phyloP scores from a whole-genome alignment of 768 basidiomycete species.

The Dictyophora rubrovolvata region DNA sequence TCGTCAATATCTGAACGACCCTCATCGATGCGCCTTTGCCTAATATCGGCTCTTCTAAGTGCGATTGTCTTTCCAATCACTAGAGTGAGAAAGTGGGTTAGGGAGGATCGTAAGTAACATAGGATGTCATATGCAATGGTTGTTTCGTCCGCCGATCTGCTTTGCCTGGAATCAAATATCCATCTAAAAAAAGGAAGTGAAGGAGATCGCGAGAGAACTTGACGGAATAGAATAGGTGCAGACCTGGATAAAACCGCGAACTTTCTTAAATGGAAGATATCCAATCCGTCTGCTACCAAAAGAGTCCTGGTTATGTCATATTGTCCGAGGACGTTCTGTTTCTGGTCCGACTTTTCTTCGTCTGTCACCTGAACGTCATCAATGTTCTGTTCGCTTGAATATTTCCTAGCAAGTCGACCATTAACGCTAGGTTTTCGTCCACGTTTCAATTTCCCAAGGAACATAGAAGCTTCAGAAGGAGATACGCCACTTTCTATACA shows the following conservation, averaged over 20 bases:
- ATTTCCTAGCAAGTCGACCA: not conserved
- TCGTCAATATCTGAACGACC: not conserved
- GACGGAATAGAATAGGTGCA: not conserved
- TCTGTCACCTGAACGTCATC: not conserved
- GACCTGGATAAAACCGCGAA: not conserved
- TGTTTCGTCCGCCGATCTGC: not conserved
- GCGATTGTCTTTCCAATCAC: not conserved
- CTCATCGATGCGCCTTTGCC: not conserved
- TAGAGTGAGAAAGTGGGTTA: not conserved
- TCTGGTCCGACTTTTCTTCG: not conserved
- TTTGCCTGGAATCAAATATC: not conserved
- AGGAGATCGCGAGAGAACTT: not conserved
- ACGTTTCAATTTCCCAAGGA: not conserved
- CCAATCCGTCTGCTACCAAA: not conserved
- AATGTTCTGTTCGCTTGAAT: not conserved
- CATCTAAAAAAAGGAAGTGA: not conserved
- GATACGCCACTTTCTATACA: not conserved
- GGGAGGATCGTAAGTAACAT: not conserved
- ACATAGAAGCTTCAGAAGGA: not conserved
- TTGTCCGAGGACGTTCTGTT: not conserved
- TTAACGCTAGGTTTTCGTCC: not conserved
- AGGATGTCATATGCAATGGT: not conserved
- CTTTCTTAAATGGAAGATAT: conserved; percentile 4
- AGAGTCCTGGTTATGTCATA: not conserved
- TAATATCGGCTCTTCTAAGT: not conserved